Evolutionary conservation across 1,284 basidiomycete genomes (phyloP), one percentile per base, ranked within the genome.

Genomic region (Ceratobasidium sp.): DNA sequence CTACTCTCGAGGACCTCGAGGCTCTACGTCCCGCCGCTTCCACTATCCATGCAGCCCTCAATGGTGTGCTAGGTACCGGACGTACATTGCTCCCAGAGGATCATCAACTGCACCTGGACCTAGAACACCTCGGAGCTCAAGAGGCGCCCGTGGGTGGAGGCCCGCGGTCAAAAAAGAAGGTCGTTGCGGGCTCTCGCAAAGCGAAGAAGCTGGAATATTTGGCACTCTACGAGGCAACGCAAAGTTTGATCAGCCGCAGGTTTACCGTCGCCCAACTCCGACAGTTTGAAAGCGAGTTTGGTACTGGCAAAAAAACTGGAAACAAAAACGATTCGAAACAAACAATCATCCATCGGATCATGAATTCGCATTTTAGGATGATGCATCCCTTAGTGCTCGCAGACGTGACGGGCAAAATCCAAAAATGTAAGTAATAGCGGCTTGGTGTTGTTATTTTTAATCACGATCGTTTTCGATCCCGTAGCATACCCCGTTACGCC

Each of bases 131-230:
- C 44, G 73, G 73, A 16, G 73, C 73, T 8, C 73, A 65, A 44
- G 73, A 75, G 27, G 73, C 27, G n/a, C n/a, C 60, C 8, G 62
- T 55, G 27, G 73, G 73, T 5, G 73, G 73, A 44, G 73, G 73
- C 10, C 73, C 73, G 4, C n/a, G 2, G 2, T 46, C 62, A 3
- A 75, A 75, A 33, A 50, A 66, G 62, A 75, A 8, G 23, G 62
- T 75, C 18, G 35, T 55, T n/a, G 73, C 73, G 8, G 73, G 73
- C 30, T 75, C 73, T 14, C 4, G 23, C 8, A 75, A 66, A 48
- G 73, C 73, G 20, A 75, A 66, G 27, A 57, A 66, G 38, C 23
- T 75, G 23, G 73, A 75, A 50, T 75, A 75, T 41, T 18, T 27
- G 20, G 60, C 73, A 7, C 60, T 75, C 16, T 75, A 75, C 50